Conservation (phyloP, 441 rosid species). For the Geranium incanum region DNA sequence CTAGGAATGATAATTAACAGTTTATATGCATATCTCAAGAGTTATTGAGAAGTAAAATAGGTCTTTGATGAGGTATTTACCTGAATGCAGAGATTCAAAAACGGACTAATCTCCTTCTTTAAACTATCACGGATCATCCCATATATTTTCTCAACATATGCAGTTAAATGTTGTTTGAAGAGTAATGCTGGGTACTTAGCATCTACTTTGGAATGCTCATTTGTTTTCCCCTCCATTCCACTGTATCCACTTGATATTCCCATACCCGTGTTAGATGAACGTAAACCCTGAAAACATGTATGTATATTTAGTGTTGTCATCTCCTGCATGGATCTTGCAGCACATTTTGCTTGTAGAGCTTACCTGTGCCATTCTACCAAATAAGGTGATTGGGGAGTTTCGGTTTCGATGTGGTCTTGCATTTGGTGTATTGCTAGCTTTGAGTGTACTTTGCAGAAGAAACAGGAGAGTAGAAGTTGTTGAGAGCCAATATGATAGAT, state of each 20-base stretch:
- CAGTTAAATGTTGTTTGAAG: constrained; percentile 71
- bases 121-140: constrained; percentile 56
- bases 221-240: constrained; percentile 43
- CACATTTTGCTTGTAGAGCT: constrained; percentile 25
- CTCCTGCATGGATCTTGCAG: constrained; percentile 13
- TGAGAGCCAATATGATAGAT: constrained; percentile 65
- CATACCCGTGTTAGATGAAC: constrained; percentile 35
- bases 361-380: constrained; percentile 53
- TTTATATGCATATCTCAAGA: constrained; percentile 3
- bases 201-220: constrained; percentile 44
- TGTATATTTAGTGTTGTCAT: constrained; percentile 15
- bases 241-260: constrained; percentile 47
- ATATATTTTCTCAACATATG: constrained; percentile 64
- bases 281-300: constrained; percentile 35
- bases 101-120: constrained; percentile 59
- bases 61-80: constrained; percentile 23
- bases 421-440: constrained; percentile 38
- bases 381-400: constrained; percentile 38
- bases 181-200: constrained; percentile 76
- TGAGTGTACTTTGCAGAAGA: constrained; percentile 55
- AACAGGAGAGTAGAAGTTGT: constrained; percentile 53
- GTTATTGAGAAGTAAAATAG: background rate
- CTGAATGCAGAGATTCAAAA: constrained; percentile 60
- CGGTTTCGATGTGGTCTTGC: constrained; percentile 37
- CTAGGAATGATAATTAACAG: constrained; percentile 28